Base-by-base conservation (phyloP, 768 basidiomycete species). In the Pisolithus tinctorius region DNA sequence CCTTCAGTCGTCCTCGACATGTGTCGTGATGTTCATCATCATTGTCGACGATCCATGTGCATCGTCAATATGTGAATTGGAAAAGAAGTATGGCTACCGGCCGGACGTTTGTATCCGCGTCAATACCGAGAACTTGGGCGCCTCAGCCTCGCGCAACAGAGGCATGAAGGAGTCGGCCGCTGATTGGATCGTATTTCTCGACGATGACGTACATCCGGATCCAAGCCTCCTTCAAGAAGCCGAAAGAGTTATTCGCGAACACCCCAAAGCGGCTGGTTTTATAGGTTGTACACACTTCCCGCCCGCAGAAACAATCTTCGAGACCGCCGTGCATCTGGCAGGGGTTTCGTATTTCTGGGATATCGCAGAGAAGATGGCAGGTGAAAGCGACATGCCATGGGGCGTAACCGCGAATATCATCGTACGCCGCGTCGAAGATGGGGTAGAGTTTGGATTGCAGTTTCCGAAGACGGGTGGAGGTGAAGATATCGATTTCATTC, bases 391-490 rank as follows among this genome's bases (percentile, higher is more conserved):
- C 48, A 58, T 82, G 36, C 81, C 82, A 0, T 83, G 82, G 82
- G 81, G 82, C 1, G 78, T 81, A 3, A 81, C 82, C 0, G 81
- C 80, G 1, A 82, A 81, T 56, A 70, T 83, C 16, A 74, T 82
- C 23, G 69, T 69, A 4, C 74, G 78, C 3, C 74, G 78, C 23
- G 60, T 68, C 31, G 56, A 67, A 2, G 79, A 81, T 42, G 71
- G 67, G 0, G 69, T 81, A n/a, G 56, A 58, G 40, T 84, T 70
- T 57, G 69, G 75, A 55, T 59, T 69, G n/a, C 60, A 58, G 4
- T 83, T 79, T 55, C 83, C 82, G 3, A 82, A 80, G 64, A 84
- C 81, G 4, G 80, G 81, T 1, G 80, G 82, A 3, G 82, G 81
- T 0, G 82, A 84, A 53, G 80, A 84, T 37, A 80, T 83, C 11